Evolutionary conservation across 1,284 basidiomycete genomes (phyloP).

Genomic region (Tilletia horrida): DNA sequence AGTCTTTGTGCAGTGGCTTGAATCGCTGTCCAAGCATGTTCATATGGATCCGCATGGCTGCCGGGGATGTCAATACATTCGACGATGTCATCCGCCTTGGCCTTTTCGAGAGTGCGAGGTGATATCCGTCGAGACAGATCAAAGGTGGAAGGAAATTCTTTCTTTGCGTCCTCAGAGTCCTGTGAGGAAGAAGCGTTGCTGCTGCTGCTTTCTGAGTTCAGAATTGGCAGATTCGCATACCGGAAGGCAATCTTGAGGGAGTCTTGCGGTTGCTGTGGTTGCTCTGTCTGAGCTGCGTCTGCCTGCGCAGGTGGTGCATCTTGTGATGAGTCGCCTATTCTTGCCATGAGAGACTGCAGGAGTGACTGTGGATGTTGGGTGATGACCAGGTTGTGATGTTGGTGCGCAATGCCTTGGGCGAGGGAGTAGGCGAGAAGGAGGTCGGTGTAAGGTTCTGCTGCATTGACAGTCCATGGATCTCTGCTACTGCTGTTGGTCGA

Average conservation of each 20-base stretch:
- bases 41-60: slow-evolving; percentile 18
- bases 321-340: slow-evolving; percentile 26
- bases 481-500: not conserved
- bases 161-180: slow-evolving; percentile 33
- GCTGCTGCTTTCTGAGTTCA: slow-evolving; percentile 59
- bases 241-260: slow-evolving; percentile 69
- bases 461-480: slow-evolving; percentile 5
- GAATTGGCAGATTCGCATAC: slow-evolving; percentile 85
- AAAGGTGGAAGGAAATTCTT: slow-evolving; percentile 68
- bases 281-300: slow-evolving; percentile 13
- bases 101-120: slow-evolving; percentile 30
- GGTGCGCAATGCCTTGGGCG: slow-evolving; percentile 74
- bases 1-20: slow-evolving; percentile 24
- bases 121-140: slow-evolving; percentile 63
- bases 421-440: slow-evolving; percentile 83
- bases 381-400: slow-evolving; percentile 69
- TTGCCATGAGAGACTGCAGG: slow-evolving; percentile 43
- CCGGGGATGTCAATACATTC: slow-evolving; percentile 24
- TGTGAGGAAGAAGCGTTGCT: not conserved
- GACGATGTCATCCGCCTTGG: slow-evolving; percentile 25
- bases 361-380: slow-evolving; percentile 58
- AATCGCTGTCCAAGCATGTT: slow-evolving; percentile 28
- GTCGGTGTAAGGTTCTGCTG: slow-evolving; percentile 68
- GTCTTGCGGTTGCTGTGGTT: slow-evolving; percentile 12
- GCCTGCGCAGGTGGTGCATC: slow-evolving; percentile 15